Evolutionary conservation across 257 asterid genomes (phyloP).

Genomic region (Ballota nigra): DNA sequence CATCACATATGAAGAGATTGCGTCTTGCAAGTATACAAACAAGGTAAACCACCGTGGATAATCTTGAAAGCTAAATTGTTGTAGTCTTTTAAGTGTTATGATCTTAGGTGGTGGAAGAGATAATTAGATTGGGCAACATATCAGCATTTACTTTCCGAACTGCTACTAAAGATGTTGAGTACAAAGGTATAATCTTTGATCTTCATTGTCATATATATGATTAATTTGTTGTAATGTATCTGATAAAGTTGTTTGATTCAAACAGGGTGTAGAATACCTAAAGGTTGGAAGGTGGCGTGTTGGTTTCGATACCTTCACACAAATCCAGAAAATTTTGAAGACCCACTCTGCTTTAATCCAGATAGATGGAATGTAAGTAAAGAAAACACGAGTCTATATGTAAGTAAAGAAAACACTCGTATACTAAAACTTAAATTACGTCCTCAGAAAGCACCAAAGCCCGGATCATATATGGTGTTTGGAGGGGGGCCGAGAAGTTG

Average conservation of each 20-base stretch:
- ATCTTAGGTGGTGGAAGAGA: constrained; percentile 58
- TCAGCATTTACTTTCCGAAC: constrained; percentile 39
- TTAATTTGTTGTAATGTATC: background rate
- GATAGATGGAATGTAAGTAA: constrained; percentile 59
- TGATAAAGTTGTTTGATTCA: too few species aligned
- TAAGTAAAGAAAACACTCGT: background rate
- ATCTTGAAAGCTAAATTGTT: background rate
- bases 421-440: background rate
- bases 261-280: constrained; percentile 56
- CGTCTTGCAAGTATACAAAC: constrained; percentile 38
- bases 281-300: constrained; percentile 55
- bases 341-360: constrained; percentile 56
- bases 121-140: constrained; percentile 50
- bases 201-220: background rate
- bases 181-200: constrained; percentile 33
- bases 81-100: background rate
- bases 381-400: background rate
- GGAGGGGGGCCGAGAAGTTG: constrained; percentile 66
- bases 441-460: constrained; percentile 36
- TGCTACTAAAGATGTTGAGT: constrained; percentile 45
- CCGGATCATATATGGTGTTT: constrained; percentile 52
- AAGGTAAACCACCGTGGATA: constrained; percentile 29
- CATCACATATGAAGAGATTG: constrained; percentile 45
- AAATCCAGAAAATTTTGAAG: constrained; percentile 50
- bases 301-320: constrained; percentile 61